Base-by-base conservation (phyloP, 257 asterid genomes). In the Eustoma russellianum region DNA sequence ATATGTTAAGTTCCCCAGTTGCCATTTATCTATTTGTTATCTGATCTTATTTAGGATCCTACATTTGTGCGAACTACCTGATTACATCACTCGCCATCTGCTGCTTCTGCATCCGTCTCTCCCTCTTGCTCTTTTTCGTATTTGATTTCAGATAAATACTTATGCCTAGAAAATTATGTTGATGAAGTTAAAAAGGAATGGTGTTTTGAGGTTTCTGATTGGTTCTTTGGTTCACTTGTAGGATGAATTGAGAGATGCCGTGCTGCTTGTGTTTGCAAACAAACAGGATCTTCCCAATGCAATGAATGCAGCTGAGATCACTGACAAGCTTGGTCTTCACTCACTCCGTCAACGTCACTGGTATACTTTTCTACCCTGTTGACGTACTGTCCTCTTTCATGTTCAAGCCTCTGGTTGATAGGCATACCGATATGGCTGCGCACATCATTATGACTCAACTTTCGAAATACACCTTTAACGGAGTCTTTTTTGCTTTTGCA, bases 261-360 rank as follows among this genome's bases (percentile, higher is more conserved):
- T 78, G 67, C 74, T 81, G 43, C 90, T 81, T 66, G 90, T 81
- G 46, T 76, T 78, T 53, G 90, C 90, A 10, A 78, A 78, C 83
- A 81, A 81, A 57, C 83, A 78, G 69, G 90, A 81, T 76, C 86
- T 81, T 56, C 90, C 86, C 24, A 81, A 81, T 73, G 90, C 86
- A 11, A 78, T 81, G 90, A 81, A 78, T 70, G 85, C 83, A 52
- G 85, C 85, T 56, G 85, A 78, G 76, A 81, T 81, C 14, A 81
- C 86, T 14, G 90, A 78, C 74, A 81, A 78, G 79, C 90, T 81
- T 60, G 90, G 81, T 52, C 86, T 82, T 50, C 86, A 82, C 56
- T 82, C 90, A 28, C 90, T 78, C 62, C 88, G 83, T 19, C 88
- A 77, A 64, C 83, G 88, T 48, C 83, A 77, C 70, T 80, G 88